Percentiles rank a stretch among this genome's conserved stretches.
phyloP scores from a whole-genome alignment of 768 basidiomycete species.

The Exidia glandulosa region DNA sequence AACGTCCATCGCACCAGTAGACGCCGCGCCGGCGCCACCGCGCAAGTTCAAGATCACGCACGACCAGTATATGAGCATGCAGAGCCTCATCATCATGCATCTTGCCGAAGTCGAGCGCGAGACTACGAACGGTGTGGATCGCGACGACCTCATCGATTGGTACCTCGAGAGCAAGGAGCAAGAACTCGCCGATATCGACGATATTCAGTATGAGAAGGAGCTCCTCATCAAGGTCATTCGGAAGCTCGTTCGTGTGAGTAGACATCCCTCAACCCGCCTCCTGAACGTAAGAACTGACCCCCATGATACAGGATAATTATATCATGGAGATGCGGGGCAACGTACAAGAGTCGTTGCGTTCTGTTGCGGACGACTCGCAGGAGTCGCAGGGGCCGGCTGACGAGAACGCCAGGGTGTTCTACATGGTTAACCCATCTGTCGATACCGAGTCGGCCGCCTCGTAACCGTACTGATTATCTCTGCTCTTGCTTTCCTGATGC shows the following conservation, averaged over 20 bases:
- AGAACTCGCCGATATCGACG: constrained; percentile 72
- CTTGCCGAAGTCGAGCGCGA: constrained; percentile 66
- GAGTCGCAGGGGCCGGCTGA: constrained; percentile 41
- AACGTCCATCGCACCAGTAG: constrained; percentile 16
- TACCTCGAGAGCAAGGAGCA: constrained; percentile 85
- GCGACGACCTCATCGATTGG: constrained; percentile 93
- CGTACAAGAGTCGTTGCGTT: constrained; percentile 63
- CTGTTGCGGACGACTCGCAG: constrained; percentile 51
- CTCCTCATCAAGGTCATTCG: constrained; percentile 79
- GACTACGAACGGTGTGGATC: constrained; percentile 66
- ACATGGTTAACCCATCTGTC: constrained; percentile 85
- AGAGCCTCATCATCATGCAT: constrained; percentile 79
- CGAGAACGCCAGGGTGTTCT: constrained; percentile 60
- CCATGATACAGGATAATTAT: constrained; percentile 61
- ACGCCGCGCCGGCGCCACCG: constrained; percentile 27
- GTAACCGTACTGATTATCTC: too few species aligned
- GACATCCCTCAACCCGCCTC: neutral
- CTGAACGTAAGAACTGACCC: neutral
- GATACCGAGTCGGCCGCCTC: too few species aligned
- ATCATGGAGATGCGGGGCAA: constrained; percentile 77
- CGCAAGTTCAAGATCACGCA: constrained; percentile 87
- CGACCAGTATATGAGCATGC: constrained; percentile 86
- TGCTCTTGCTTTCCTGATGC: too few species aligned
- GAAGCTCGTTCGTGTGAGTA: constrained; percentile 79
- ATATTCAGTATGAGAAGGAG: constrained; percentile 84